Evolutionary conservation across 768 basidiomycete species (phyloP), one percentile per base, ranked within the genome.

Genomic region (Floccularia luteovirens): DNA sequence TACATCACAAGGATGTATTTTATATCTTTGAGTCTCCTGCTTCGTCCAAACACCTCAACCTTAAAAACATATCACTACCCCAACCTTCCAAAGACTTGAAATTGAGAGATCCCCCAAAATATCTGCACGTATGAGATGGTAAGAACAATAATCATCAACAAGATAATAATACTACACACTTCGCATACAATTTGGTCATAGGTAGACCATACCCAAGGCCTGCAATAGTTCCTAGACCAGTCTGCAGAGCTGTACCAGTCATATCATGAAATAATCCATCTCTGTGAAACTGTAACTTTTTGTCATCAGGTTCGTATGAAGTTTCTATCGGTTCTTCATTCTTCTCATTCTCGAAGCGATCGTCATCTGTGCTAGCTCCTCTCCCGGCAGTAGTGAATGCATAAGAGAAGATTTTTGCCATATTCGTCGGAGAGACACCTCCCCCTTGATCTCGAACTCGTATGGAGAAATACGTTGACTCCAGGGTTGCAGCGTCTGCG

Each of bases 381-480:
- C 71, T 62, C 4, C 79, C 82, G 2, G 88, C 89, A 3, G 90
- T 91, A 3, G 90, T 91, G 56, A 91, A 93, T 4, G 88, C 88
- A 57, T 93, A 93, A 13, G 89, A 90, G 60, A 93, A 93, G 41
- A 93, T 85, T 32, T 77, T 74, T 14, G 72, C 64, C 70, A 91
- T 75, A 56, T 91, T 76, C 7, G 71, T 63, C 2, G 79, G 79
- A 0, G 80, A 71, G 23, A 93, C 79, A 5, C 90, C 90, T 7
- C 90, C 90, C 3, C 90, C 90, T 50, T 89, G 80, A 51, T 93
- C 90, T 22, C 90, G 74, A 14, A 93, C 69, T 27, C 90, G 72
- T 32, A 93, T 69, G 22, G 84, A 85, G 42, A 92, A 74, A 54
- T 75, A 83, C 4, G 67, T 63, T 12, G 64, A 57, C 21, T 51